Base-by-base conservation (phyloP, 1,284 basidiomycete genomes). In the Rhodotorula sp. region DNA sequence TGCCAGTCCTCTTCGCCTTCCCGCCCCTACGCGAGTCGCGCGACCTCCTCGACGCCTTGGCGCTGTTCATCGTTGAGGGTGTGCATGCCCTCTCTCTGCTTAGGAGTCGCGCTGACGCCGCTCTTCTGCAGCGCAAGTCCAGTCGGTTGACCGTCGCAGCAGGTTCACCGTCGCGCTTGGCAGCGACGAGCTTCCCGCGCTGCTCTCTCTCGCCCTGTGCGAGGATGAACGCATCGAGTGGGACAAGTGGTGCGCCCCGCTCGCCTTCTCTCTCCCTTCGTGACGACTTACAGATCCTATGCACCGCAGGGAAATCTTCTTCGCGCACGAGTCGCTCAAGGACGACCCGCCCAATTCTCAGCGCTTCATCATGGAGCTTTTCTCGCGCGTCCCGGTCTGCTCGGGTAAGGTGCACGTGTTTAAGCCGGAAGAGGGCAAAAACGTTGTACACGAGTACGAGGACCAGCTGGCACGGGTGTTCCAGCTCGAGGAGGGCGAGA, bases 301-400 rank as follows among this genome's bases (percentile, higher is more conserved):
- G 2, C 27, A 8, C 17, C 27, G 34, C 81, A 97, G 94, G 95
- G 92, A 97, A 78, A 88, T 98, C 78, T 99, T 91, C 84, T 98
- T 97, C 82, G 92, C 89, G 64, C 96, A 98, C 82, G 96, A 98
- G 84, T 90, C 96, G 64, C 88, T 90, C 69, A 94, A 98, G 19
- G 92, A 94, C 0, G 88, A 97, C 79, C 89, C 94, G 83, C 86
- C 95, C 80, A 85, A 89, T 65, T 94, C 97, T 80, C 93, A 91
- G 51, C 98, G 97, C 83, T 94, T 94, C 84, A 80, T 82, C 17
- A 87, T 92, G 61, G 92, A 84, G 71, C 88, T 99, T 79, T 93
- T 92, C 82, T 87, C 87, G 78, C 89, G 92, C 78, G 90, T 95
- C 32, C 88, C 91, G 74, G 90, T 96, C 80, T 89, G 91, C 7